Evolutionary conservation across 768 basidiomycete species (phyloP).

Genomic region (Neoboletus brunneissimus): DNA sequence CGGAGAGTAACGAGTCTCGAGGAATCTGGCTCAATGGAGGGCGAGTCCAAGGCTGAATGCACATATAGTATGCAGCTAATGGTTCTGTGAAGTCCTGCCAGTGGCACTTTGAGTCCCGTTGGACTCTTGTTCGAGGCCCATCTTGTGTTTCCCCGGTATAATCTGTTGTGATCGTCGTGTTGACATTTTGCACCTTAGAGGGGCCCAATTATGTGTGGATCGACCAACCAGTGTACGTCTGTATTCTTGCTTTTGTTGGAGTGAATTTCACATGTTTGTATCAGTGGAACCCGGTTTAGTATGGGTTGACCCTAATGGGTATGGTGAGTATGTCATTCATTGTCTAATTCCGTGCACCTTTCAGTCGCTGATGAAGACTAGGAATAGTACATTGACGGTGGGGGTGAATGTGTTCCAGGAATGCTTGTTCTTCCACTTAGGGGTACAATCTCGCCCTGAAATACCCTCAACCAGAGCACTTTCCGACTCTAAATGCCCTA

Average conservation of each 20-base stretch:
- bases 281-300: slow-evolving; percentile 57
- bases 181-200: too few species aligned
- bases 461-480: slow-evolving; percentile 57
- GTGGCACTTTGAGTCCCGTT: too few species aligned
- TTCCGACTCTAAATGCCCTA: slow-evolving; percentile 36
- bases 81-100: too few species aligned
- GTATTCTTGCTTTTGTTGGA: not conserved
- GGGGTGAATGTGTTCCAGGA: not conserved
- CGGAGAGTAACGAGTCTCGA: too few species aligned
- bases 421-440: slow-evolving; percentile 31
- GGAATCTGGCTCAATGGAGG: too few species aligned
- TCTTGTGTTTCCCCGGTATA: too few species aligned
- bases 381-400: slow-evolving; percentile 48
- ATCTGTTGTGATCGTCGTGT: too few species aligned
- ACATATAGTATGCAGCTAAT: too few species aligned
- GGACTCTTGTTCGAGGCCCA: too few species aligned
- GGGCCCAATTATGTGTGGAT: slow-evolving; percentile 40
- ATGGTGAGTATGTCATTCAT: slow-evolving; percentile 37
- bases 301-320: slow-evolving; percentile 59
- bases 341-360: slow-evolving; percentile 9
- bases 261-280: not conserved
- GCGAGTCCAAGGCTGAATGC: too few species aligned
- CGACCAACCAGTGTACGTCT: slow-evolving; percentile 59
- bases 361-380: slow-evolving; percentile 43
- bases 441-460: slow-evolving; percentile 61